Evolutionary conservation across 75 land plant species (phyloP).

Genomic region (Picea sitchensis): DNA sequence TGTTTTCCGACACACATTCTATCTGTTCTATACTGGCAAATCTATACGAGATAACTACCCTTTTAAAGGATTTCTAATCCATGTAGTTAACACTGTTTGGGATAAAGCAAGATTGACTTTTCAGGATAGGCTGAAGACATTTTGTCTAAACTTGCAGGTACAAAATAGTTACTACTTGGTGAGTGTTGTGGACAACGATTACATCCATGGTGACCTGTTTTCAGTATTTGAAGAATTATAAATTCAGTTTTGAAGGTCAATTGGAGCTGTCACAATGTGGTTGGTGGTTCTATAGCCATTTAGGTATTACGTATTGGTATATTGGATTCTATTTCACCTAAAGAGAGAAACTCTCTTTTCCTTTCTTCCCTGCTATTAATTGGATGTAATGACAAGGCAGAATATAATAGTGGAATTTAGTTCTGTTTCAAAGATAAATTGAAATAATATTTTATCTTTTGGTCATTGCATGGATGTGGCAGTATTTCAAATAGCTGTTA

Average conservation of each 20-base stretch:
- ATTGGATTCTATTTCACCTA: not conserved
- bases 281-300: not conserved
- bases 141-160: conserved; percentile 49
- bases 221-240: conserved; percentile 55
- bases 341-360: not conserved
- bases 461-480: too few relatives aligned
- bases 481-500: not conserved
- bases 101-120: not conserved
- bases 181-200: conserved; percentile 93
- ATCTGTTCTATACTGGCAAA: not conserved
- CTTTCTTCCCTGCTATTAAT: not conserved
- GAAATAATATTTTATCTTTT: too few relatives aligned
- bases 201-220: conserved; percentile 74
- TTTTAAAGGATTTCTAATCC: not conserved
- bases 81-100: not conserved
- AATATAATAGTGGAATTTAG: not conserved
- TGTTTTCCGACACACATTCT: not conserved
- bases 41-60: not conserved
- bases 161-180: conserved; percentile 72
- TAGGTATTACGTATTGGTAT: not conserved
- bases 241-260: conserved; percentile 4
- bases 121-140: not conserved
- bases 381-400: not conserved
- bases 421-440: not conserved
- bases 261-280: not conserved